Evolutionary conservation across 202 grass and related monocot species (phyloP), one percentile per base, ranked within the genome.

Genomic region (Musa balbisiana): DNA sequence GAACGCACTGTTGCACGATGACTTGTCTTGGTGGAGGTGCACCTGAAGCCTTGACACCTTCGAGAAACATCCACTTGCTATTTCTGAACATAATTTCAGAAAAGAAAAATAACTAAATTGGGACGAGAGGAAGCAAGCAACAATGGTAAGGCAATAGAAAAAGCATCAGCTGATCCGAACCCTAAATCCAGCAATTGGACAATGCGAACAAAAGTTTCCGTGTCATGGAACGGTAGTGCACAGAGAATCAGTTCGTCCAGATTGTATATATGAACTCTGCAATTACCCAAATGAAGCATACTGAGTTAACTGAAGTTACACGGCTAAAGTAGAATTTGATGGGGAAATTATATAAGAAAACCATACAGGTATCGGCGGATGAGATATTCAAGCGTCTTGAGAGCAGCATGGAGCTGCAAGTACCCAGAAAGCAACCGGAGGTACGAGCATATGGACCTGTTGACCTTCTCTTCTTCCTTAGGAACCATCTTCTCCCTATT

Each of bases 221-320:
- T 97, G 63, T 93, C 94, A 78, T 92, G 90, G 71, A 92, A 96
- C 0, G 92, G 92, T 25, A 96, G 68, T 49, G 83, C 83, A 10
- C 89, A 85, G 29, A 96, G 79, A 77, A 90, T 76, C 72, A 96
- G 78, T 75, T 92, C 92, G 64, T 96, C 88, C 73, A 88, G 43
- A 73, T 98, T 93, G 81, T 91, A 93, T 56, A 91, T 81, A 86
- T 98, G 90, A 81, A 98, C 86, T 83, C 94, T 98, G 60, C 74
- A 91, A 64, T 53, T 82, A 64, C 64, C 83, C 81, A 71, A 59
- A 55, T 70, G 49, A 51, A 71, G 51, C 75, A 51, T 77, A 24
- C 69, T 22, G 63, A 67, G 5, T 27, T 17, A 33, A 15, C 70
- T 63, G 71, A 53, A 76, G 19, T 49, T 68, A 53, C 14, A 29